These are phyloP conservation scores for Lachancea fermentati DNA, from an alignment of 805 yeast species.

Conservation along the genomic window DNA sequence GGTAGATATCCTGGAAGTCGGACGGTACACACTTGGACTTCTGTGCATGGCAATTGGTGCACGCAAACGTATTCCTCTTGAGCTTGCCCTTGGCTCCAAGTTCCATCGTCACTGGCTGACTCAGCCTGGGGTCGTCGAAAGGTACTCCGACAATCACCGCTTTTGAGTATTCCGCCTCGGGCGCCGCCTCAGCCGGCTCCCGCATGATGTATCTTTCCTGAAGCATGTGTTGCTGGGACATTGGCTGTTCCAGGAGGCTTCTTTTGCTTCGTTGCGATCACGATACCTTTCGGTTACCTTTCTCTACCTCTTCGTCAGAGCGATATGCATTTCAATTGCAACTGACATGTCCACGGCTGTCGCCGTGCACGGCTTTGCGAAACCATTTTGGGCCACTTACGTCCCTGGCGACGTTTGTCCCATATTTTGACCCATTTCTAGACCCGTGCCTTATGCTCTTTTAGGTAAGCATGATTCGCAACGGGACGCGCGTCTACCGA, in stretches of 20 bases:
- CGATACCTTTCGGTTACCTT: not conserved
- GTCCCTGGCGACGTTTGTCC: too few relatives aligned
- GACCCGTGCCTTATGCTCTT: too few relatives aligned
- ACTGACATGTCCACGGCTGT: not conserved
- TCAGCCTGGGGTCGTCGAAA: conserved; percentile 21
- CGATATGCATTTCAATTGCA: not conserved
- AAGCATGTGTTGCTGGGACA: not conserved
- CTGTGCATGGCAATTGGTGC: conserved; percentile 58
- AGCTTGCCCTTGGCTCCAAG: conserved; percentile 19
- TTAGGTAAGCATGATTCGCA: too few relatives aligned
- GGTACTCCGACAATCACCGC: conserved; percentile 22
- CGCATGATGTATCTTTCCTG: not conserved
- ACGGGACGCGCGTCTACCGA: too few relatives aligned
- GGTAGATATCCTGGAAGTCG: conserved; percentile 39
- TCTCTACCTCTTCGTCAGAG: not conserved
- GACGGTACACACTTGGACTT: conserved; percentile 83
- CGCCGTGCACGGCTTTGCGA: not conserved
- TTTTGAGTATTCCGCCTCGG: not conserved
- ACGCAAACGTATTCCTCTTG: conserved; percentile 33
- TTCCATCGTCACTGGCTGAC: conserved; percentile 20
- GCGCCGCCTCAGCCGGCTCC: not conserved
- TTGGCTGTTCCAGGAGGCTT: not conserved
- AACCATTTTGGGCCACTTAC: too few relatives aligned
- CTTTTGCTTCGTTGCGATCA: not conserved
- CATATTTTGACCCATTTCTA: too few relatives aligned